Conservation (phyloP, 2,329 filamentous ascomycete species). For the Venturia aucupariae region DNA sequence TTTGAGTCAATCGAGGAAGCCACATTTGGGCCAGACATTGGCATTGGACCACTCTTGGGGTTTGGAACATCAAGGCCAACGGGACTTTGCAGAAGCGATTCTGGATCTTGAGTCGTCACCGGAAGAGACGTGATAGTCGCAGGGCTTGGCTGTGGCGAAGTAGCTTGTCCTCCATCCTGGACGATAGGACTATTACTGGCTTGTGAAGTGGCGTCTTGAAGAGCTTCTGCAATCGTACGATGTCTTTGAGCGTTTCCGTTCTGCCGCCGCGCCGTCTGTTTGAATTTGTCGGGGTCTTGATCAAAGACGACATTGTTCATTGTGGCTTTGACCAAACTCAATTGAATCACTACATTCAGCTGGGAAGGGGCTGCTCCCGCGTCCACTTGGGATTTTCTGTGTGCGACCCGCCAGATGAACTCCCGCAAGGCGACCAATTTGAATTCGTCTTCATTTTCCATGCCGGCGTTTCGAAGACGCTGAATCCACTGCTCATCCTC, state of each 20-base stretch:
- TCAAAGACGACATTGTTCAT: slow-evolving; percentile 75
- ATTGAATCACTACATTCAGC: slow-evolving; percentile 54
- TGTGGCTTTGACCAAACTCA: slow-evolving; percentile 72
- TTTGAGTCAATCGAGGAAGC: slow-evolving; percentile 26
- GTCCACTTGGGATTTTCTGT: slow-evolving; percentile 45
- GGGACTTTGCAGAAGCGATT: neutral
- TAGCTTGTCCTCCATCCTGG: neutral
- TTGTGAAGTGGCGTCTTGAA: slow-evolving; percentile 60
- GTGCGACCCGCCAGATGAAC: slow-evolving; percentile 81
- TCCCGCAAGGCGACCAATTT: slow-evolving; percentile 80
- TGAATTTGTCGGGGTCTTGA: slow-evolving; percentile 51
- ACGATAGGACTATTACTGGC: neutral
- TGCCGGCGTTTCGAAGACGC: slow-evolving; percentile 73
- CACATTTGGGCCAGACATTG: slow-evolving; percentile 17
- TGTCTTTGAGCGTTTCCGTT: slow-evolving; percentile 32
- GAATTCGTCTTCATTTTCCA: slow-evolving; percentile 74
- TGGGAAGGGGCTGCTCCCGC: neutral
- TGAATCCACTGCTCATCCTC: slow-evolving; percentile 93
- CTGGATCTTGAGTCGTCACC: neutral
- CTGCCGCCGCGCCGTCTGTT: slow-evolving; percentile 22
- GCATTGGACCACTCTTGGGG: neutral
- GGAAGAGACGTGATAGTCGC: neutral
- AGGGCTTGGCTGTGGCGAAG: neutral
- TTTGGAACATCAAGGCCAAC: slow-evolving; percentile 7
- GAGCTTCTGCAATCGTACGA: slow-evolving; percentile 80